Evolutionary conservation across 176 grass and related monocot species (phyloP), one percentile per base, ranked within the genome.

Genomic region (Ensete ventricosum): DNA sequence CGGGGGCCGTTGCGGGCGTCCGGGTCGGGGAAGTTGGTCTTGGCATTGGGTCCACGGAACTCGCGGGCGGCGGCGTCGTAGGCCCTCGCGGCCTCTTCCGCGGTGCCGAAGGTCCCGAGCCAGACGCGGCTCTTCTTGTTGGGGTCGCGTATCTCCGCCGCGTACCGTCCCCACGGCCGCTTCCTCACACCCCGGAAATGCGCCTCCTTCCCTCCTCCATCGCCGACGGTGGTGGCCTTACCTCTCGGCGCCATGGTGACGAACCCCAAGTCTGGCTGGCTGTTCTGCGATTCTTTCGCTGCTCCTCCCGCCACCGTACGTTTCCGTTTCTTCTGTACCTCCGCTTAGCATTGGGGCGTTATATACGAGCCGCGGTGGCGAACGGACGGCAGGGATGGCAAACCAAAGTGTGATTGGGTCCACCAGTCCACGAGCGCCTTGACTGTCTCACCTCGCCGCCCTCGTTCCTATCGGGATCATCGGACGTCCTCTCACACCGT

Each of bases 61-160:
- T 88, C 90, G 52, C 93, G 94, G 10, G 94, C 94, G 23, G 94
- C 94, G 17, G 80, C 63, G 82, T 97, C 94, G 81, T 97, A 97
- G 6, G 94, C 94, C 0, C 81, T 83, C 6, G 90, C 94, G 2
- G 88, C 94, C 82, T 97, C 93, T 85, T 64, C 74, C 1, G 74
- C 20, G 14, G 74, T 76, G 55, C 64, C 74, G 74, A 76, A 76
- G 34, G 94, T 93, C 76, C 90, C 94, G 2, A 97, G 94, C 94
- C 94, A 97, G 29, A 97, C 88, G 12, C 94, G 88, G 77, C 82
- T 91, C 82, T 97, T 93, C 82, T 93, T 97, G 27, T 85, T 88
- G 1, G 94, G 90, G 80, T 97, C 94, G 76, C 90, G 82, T 76
- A 97, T 93, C 88, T 93, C 94, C 77, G 94, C 94, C 1, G 90